Percentiles rank a stretch among this genome's conserved stretches.
Conservation (phyloP, 1,284 basidiomycete genomes). For the Ustilago sp. region DNA sequence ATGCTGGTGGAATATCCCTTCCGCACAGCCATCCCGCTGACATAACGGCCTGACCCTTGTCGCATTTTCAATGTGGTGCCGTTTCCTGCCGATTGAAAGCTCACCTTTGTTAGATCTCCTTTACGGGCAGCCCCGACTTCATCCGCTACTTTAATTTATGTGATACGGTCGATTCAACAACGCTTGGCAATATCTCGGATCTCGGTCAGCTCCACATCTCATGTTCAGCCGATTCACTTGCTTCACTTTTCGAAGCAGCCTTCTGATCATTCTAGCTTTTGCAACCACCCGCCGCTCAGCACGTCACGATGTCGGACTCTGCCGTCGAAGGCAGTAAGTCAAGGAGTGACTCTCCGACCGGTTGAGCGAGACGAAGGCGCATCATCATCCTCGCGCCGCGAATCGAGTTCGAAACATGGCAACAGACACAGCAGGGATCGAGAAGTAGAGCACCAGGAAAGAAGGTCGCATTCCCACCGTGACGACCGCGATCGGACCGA, state of each 20-base stretch:
- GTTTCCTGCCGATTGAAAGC: conserved; percentile 20
- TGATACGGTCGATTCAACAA: conserved; percentile 3
- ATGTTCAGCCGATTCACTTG: not conserved
- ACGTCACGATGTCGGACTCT: conserved; percentile 13
- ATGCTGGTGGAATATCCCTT: conserved; percentile 12
- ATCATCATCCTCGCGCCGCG: conserved; percentile 10
- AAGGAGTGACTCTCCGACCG: not conserved
- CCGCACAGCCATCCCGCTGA: conserved; percentile 22
- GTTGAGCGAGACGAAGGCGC: not conserved
- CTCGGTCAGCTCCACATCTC: conserved; percentile 7
- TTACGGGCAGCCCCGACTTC: not conserved
- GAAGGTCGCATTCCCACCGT: conserved; percentile 15
- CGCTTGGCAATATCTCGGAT: not conserved
- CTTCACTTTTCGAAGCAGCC: not conserved
- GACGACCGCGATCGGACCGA: conserved; percentile 7
- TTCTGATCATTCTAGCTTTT: too few relatives aligned
- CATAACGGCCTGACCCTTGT: conserved; percentile 26
- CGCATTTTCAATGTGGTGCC: conserved; percentile 19
- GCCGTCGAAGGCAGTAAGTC: conserved; percentile 3
- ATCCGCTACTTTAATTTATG: not conserved
- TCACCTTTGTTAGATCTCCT: conserved; percentile 4
- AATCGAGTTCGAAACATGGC: conserved; percentile 14
- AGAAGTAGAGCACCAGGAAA: conserved; percentile 14
- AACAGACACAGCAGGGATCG: conserved; percentile 13
- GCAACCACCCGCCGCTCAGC: not conserved